Evolutionary conservation across 2,329 filamentous ascomycete species (phyloP).

Genomic region (Phoma sp.): DNA sequence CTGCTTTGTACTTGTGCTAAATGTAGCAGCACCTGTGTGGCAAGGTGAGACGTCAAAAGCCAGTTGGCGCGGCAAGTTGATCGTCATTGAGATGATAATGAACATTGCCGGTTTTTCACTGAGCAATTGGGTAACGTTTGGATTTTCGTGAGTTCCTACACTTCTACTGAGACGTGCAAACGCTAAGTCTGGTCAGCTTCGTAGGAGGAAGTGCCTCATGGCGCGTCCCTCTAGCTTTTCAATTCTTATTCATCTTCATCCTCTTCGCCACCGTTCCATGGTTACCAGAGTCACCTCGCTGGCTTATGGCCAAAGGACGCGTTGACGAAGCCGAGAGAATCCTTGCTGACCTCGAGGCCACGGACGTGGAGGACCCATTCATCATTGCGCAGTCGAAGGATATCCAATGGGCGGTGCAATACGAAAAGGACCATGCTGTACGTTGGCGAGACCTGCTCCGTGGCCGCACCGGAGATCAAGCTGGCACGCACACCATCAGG

Average conservation of each 20-base stretch:
- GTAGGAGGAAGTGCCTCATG: conserved; percentile 26
- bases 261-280: conserved; percentile 54
- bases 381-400: conserved; percentile 52
- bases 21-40: conserved; percentile 56
- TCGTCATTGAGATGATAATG: conserved; percentile 58
- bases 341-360: conserved; percentile 56
- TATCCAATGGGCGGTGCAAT: conserved; percentile 56
- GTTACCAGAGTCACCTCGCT: conserved; percentile 55
- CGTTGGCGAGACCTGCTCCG: conserved; percentile 58
- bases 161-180: background rate
- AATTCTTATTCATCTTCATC: conserved; percentile 58
- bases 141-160: conserved; percentile 50
- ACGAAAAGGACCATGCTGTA: conserved; percentile 58
- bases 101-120: conserved; percentile 59
- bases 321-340: conserved; percentile 57
- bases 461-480: conserved; percentile 52
- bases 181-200: conserved; percentile 15
- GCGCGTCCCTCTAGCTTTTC: conserved; percentile 51
- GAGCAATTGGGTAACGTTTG: conserved; percentile 61
- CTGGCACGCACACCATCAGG: conserved; percentile 57
- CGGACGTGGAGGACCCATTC: conserved; percentile 52
- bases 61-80: conserved; percentile 52
- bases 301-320: conserved; percentile 54
- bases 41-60: conserved; percentile 59
- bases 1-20: conserved; percentile 22